phyloP scores from a whole-genome alignment of 805 yeast genomes.

The Pichia nakasei region DNA sequence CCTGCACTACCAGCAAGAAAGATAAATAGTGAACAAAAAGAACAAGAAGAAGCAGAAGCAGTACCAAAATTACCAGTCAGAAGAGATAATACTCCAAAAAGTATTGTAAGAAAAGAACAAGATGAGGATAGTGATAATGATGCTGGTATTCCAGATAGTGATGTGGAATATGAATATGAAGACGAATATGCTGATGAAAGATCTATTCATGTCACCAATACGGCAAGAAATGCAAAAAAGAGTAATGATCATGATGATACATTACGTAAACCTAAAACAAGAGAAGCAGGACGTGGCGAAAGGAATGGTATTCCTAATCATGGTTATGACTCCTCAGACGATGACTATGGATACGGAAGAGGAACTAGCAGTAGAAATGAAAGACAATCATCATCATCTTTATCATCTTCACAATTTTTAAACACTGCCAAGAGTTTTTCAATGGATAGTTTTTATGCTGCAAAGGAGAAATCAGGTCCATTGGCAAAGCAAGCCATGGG shows the following conservation, averaged over 20 bases:
- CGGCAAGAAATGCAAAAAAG: background rate
- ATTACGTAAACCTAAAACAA: background rate
- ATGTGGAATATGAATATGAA: background rate
- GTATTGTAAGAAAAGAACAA: background rate
- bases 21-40: background rate
- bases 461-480: slow-evolving; percentile 10
- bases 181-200: slow-evolving; percentile 2
- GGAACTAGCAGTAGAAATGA: background rate
- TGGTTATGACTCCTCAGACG: slow-evolving; percentile 1
- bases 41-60: too few relatives aligned
- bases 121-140: background rate
- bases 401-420: slow-evolving; percentile 6
- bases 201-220: slow-evolving; percentile 2
- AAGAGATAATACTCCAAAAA: background rate
- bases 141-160: background rate
- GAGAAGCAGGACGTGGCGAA: background rate
- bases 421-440: slow-evolving; percentile 8
- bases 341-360: background rate
- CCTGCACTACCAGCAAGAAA: slow-evolving; percentile 2
- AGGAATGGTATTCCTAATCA: background rate
- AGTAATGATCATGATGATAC: background rate
- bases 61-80: slow-evolving; percentile 6
- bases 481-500: slow-evolving; percentile 9
- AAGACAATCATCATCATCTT: background rate
- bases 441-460: slow-evolving; percentile 8